A percentile compares a stretch with the other conserved stretches of the same genome.
Conservation (phyloP, 2,329 filamentous ascomycete species). For the Teratosphaeriaceae sp. region DNA sequence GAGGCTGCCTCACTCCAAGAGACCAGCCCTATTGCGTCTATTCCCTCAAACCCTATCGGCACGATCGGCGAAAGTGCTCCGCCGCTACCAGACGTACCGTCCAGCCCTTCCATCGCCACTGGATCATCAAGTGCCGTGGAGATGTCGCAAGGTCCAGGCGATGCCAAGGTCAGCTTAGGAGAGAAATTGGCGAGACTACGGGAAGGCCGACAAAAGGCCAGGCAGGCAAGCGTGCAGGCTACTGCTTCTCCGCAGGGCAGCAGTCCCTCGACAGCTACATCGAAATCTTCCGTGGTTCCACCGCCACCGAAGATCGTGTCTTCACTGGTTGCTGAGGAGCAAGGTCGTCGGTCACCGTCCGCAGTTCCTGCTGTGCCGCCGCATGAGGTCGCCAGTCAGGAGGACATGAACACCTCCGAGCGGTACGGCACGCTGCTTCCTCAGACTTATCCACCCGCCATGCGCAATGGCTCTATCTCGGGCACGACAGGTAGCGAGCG, state of each 20-base stretch:
- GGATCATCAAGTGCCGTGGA: conserved; percentile 9
- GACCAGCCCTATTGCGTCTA: conserved; percentile 18
- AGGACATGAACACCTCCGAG: conserved; percentile 29
- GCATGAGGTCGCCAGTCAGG: conserved; percentile 17
- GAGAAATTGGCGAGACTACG: conserved; percentile 14
- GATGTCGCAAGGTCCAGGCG: conserved; percentile 9
- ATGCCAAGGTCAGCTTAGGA: conserved; percentile 4
- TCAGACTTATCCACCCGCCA: background rate
- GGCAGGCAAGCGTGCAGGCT: background rate
- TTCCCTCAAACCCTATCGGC: conserved; percentile 16
- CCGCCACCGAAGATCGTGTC: conserved; percentile 12
- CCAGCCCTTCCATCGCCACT: conserved; percentile 6
- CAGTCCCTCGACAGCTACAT: too few species aligned
- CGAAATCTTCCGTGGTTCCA: too few species aligned
- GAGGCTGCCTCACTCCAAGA: background rate
- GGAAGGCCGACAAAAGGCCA: conserved; percentile 7
- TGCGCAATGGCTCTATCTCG: background rate
- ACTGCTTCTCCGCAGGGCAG: background rate
- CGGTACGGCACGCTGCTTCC: conserved; percentile 29
- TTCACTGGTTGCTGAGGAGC: conserved; percentile 6
- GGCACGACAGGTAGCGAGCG: conserved; percentile 4
- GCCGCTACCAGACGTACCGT: conserved; percentile 9
- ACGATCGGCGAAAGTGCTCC: conserved; percentile 24
- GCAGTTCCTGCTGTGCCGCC: conserved; percentile 26
- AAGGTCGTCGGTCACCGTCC: conserved; percentile 27